Percentiles rank a stretch among this genome's conserved stretches.
Evolutionary conservation across 495 filamentous ascomycete genomes (phyloP).

Genomic region (Penicillium atrosanguineum): DNA sequence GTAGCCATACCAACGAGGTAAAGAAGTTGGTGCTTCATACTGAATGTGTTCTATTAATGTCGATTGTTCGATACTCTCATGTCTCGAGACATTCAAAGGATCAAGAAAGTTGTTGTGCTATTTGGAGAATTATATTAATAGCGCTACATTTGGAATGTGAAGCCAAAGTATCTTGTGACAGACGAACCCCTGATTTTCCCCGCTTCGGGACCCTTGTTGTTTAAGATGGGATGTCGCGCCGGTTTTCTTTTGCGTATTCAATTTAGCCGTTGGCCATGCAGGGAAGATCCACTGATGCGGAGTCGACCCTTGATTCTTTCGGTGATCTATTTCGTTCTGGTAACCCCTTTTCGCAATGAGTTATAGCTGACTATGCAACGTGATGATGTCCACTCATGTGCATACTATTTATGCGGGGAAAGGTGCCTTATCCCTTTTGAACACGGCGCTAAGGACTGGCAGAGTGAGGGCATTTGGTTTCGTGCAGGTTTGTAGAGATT

Average conservation of each 20-base stretch:
- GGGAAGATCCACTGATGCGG: slow-evolving; percentile 1
- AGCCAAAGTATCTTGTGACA: too few relatives aligned
- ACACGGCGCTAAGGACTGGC: neutral
- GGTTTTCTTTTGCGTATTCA: too few relatives aligned
- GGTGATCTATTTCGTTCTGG: neutral
- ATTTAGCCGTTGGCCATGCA: too few relatives aligned
- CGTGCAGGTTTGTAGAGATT: neutral
- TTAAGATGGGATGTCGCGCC: too few relatives aligned
- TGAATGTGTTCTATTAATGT: neutral
- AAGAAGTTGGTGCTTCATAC: neutral
- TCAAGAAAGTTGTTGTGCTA: neutral
- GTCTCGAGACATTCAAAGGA: neutral
- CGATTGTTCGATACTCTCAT: neutral
- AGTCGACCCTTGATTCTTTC: neutral
- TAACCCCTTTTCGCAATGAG: neutral
- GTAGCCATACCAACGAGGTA: slow-evolving; percentile 15
- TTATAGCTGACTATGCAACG: neutral
- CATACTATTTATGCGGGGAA: neutral
- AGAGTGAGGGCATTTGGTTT: neutral
- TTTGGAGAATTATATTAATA: too few relatives aligned
- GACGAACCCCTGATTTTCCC: too few relatives aligned
- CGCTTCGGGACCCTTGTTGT: too few relatives aligned
- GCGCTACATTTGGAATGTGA: too few relatives aligned
- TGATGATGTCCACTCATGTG: neutral
- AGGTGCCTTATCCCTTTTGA: slow-evolving; percentile 1